Percentiles rank a stretch among this genome's conserved stretches.
These are phyloP conservation scores for Malassezia nana DNA, from an alignment of 1,284 basidiomycete species.

Conservation along the genomic window DNA sequence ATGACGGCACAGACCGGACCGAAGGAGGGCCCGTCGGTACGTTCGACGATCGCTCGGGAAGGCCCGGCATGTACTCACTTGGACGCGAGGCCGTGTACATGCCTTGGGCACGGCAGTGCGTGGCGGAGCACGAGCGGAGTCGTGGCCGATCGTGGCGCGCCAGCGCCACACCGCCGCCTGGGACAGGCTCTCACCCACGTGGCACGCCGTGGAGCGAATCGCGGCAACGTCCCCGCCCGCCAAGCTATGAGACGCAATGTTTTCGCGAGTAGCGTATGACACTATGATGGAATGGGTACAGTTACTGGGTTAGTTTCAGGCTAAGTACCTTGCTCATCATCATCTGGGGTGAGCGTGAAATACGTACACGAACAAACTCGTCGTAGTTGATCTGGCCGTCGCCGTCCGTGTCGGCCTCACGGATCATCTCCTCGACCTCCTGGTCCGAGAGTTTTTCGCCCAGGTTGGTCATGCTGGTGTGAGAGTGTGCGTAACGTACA, in stretches of 20 bases:
- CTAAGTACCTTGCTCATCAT: conserved; percentile 39
- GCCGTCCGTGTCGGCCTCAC: conserved; percentile 91
- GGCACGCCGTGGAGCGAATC: background rate
- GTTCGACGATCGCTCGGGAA: background rate
- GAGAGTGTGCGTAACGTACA: conserved; percentile 22
- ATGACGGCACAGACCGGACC: background rate
- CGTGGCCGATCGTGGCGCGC: too few species aligned
- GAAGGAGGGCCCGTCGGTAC: background rate
- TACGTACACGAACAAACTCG: conserved; percentile 54
- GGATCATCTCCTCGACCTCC: conserved; percentile 97
- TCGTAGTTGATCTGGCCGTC: conserved; percentile 68
- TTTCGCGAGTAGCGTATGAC: background rate
- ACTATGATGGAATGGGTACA: background rate
- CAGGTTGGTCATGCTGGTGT: conserved; percentile 43
- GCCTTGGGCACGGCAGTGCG: background rate
- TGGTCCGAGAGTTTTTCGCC: conserved; percentile 77
- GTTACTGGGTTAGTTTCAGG: background rate
- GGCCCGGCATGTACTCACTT: background rate
- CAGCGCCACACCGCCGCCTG: too few species aligned
- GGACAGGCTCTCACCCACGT: background rate
- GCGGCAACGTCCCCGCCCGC: background rate
- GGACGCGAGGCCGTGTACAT: background rate
- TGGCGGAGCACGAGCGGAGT: too few species aligned
- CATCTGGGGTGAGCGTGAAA: conserved; percentile 23
- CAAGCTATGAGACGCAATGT: background rate